These are phyloP conservation scores for Dichomitus squalens DNA, from an alignment of 1,284 basidiomycete genomes.

Conservation along the genomic window DNA sequence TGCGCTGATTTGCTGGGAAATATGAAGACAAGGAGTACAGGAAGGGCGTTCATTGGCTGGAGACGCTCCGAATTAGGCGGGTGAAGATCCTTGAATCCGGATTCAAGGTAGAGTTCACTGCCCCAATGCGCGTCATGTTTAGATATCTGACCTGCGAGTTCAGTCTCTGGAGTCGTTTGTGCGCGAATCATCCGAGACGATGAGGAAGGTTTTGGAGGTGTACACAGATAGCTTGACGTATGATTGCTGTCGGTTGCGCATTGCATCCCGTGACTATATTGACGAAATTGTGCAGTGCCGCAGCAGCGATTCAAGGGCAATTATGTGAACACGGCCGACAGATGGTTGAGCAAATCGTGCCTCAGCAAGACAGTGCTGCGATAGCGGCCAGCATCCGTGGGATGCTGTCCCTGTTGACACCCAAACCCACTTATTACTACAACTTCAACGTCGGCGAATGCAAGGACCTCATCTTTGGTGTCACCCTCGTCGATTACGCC, in stretches of 20 bases:
- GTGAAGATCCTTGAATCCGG: conserved; percentile 85
- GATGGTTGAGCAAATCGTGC: conserved; percentile 66
- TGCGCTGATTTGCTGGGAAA: neutral
- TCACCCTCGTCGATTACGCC: conserved; percentile 91
- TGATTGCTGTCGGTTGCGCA: conserved; percentile 27
- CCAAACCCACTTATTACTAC: conserved; percentile 71
- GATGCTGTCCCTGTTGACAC: conserved; percentile 61
- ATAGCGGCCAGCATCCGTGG: conserved; percentile 58
- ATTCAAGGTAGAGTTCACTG: conserved; percentile 54
- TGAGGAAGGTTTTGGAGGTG: conserved; percentile 67
- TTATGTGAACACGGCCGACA: conserved; percentile 58
- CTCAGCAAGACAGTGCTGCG: conserved; percentile 67
- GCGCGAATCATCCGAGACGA: conserved; percentile 67
- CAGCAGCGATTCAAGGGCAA: conserved; percentile 68
- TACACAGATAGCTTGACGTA: conserved; percentile 82
- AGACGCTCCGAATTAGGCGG: conserved; percentile 85
- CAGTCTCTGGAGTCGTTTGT: conserved; percentile 85
- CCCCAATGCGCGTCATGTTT: neutral
- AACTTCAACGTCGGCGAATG: conserved; percentile 89
- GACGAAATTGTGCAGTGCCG: conserved; percentile 52
- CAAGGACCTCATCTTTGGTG: conserved; percentile 89
- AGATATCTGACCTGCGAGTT: neutral
- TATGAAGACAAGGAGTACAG: conserved; percentile 87
- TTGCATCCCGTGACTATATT: neutral
- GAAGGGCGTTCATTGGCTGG: conserved; percentile 89